These are phyloP conservation scores for Colletotrichum sublineola DNA, from an alignment of 2,329 filamentous ascomycete species.

Conservation along the genomic window DNA sequence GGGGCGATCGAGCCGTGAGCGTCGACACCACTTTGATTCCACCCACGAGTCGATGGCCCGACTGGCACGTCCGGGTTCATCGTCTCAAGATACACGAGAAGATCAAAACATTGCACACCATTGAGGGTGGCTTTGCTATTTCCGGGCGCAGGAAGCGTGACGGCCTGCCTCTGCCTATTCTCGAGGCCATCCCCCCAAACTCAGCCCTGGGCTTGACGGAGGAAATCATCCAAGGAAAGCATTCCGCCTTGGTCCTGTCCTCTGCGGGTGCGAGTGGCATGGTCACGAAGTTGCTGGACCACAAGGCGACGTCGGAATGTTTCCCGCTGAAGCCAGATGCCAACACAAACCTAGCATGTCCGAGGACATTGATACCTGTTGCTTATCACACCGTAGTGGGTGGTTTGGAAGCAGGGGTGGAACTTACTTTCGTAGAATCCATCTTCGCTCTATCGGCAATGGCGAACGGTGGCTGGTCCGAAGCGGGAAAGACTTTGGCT, in stretches of 20 bases:
- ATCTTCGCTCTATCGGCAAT: conserved; percentile 34
- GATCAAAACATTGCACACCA: conserved; percentile 28
- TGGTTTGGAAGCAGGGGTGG: not conserved
- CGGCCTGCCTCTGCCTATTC: conserved; percentile 19
- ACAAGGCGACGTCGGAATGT: not conserved
- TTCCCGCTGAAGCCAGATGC: conserved; percentile 46
- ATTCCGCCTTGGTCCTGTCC: conserved; percentile 22
- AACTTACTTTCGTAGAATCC: conserved; percentile 22
- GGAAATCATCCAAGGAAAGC: conserved; percentile 4
- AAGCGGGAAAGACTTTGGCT: not conserved
- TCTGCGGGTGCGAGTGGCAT: conserved; percentile 14
- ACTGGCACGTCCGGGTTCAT: conserved; percentile 51
- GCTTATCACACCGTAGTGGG: not conserved
- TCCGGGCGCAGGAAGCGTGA: conserved; percentile 11
- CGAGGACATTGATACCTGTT: conserved; percentile 44
- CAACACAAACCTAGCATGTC: conserved; percentile 46
- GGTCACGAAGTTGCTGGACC: not conserved
- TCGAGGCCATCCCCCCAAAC: not conserved
- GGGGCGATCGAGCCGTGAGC: conserved; percentile 47
- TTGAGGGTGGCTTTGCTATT: conserved; percentile 47
- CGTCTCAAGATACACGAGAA: conserved; percentile 20
- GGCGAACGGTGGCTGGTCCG: not conserved
- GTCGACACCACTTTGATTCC: conserved; percentile 49
- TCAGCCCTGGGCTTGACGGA: conserved; percentile 1
- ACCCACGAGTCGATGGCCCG: conserved; percentile 50